These are phyloP conservation scores for Trichoderma atrobrunneum DNA, from an alignment of 2,329 filamentous ascomycete species.

Conservation along the genomic window DNA sequence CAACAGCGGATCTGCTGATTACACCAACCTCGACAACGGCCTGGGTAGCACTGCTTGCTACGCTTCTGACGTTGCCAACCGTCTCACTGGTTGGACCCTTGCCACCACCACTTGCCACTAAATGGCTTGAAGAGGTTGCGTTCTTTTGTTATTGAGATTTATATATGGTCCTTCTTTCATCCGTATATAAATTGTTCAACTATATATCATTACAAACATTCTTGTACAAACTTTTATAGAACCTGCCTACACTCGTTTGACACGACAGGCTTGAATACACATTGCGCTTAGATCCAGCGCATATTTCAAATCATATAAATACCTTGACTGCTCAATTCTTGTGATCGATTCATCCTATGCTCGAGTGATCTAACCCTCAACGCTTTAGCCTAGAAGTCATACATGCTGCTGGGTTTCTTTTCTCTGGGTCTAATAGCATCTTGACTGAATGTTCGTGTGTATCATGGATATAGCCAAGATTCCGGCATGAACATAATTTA, in stretches of 20 bases:
- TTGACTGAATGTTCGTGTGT: fast-evolving
- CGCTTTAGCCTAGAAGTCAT: fast-evolving
- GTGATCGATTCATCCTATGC: background rate
- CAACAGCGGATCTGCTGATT: slow-evolving; percentile 27
- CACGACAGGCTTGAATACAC: slow-evolving; percentile 6
- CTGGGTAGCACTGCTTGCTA: slow-evolving; percentile 25
- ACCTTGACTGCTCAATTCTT: background rate
- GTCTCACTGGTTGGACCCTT: slow-evolving; percentile 25
- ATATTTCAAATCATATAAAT: background rate
- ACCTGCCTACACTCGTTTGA: slow-evolving; percentile 11
- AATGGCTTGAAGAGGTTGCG: background rate
- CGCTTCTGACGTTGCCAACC: slow-evolving; percentile 26
- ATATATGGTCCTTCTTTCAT: background rate
- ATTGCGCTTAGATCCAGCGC: background rate
- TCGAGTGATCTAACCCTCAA: background rate
- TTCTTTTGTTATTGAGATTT: background rate
- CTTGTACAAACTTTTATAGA: background rate
- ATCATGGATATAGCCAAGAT: background rate
- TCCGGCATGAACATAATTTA: fast-evolving
- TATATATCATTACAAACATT: background rate
- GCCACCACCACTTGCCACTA: slow-evolving; percentile 20
- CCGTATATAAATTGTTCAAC: background rate
- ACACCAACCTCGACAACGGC: slow-evolving; percentile 24
- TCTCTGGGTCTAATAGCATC: background rate
- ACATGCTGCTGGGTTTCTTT: background rate